Base-by-base conservation (phyloP, 1,139 yeast genomes). In the Hansenula lynferdii region DNA sequence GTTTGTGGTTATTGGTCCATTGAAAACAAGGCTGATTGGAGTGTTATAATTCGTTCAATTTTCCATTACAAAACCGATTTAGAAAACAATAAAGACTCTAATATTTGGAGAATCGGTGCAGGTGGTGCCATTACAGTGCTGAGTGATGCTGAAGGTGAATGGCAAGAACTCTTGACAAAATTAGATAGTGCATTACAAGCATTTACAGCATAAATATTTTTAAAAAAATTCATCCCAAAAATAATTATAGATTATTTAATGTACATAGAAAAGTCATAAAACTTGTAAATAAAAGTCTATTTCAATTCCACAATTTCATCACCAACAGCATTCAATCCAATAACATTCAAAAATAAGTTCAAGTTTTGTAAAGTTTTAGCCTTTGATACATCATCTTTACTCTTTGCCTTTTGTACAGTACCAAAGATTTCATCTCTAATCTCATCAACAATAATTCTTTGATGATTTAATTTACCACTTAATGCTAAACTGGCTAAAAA, bases 41-140 rank as follows among this genome's bases (percentile, higher is more conserved):
- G 96, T 46, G 99, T 94, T 7, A 77, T 89, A 34, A 94, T 94
- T 41, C 70, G 99, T 31, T 85, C 96, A 5, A 71, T 89, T 34
- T 89, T 77, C 60, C 75, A 76, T 42, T 87, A 89, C 59, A 56
- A 58, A 10, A 60, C 70, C 32, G 87, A 80, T 49, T 38, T 57
- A 10, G 66, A 64, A 23, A 67, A 67, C 39, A 51, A 42, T 5
- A 54, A 58, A 16, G 56, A 54, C 1, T 58, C 56, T 1, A 44
- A 43, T 19, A 51, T 69, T 10, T 92, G 96, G 95, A 70, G 90
- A 49, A 77, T 92, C 42, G 99, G 99, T 3, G 98, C 98, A 8
- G 99, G 99, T 10, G 99, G 99, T 8, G 99, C 98, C 23, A 82
- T 94, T 41, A 92, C 98, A 0, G 94, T 89, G 3, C 67, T 94